Evolutionary conservation across 257 asterid species (phyloP), one percentile per base, ranked within the genome.

Genomic region (Thymus mandschuricus): DNA sequence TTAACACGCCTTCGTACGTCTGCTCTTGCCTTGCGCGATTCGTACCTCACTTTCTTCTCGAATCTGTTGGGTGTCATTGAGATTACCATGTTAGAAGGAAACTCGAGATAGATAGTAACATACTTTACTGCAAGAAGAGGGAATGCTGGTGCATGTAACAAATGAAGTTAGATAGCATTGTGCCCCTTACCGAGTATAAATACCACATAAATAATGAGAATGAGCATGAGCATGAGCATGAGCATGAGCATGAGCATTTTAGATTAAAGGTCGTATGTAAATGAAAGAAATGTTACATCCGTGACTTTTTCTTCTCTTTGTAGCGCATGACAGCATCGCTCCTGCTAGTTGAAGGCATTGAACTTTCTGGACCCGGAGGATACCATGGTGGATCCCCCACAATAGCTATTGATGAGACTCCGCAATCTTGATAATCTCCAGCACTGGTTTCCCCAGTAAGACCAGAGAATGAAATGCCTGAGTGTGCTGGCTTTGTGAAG

Each of bases 11-110:
- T 88, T 79, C 99, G 84, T 57, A 89, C 92, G 68, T 95, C 99
- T 72, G 99, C 99, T 83, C 98, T 89, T 60, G 91, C 95, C 88
- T 95, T 95, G 75, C 97, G 98, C 46, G 97, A 89, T 43, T 66
- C 97, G 33, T 92, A 95, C 76, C 99, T 86, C 62, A 95, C 98
- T 79, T 84, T 90, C 91, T 95, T 95, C 72, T 92, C 96, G 43
- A 95, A 92, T 61, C 98, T 95, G 77, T 59, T 64, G 64, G 7
- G 41, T 56, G 72, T 44, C 6, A 70, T 52, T 12, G 38, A 70
- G 57, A 64, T 51, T 50, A 3, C 62, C 28, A 29, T 65, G 51
- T 68, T 15, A 49, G 29, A 65, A 44, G 33, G 58, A 40, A 43
- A 64, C 4, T 52, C n/a, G 8, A 49, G 30, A 49, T 31, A 38